Base-by-base conservation (phyloP, 1,139 yeast species). In the Kodamaea derodonti region DNA sequence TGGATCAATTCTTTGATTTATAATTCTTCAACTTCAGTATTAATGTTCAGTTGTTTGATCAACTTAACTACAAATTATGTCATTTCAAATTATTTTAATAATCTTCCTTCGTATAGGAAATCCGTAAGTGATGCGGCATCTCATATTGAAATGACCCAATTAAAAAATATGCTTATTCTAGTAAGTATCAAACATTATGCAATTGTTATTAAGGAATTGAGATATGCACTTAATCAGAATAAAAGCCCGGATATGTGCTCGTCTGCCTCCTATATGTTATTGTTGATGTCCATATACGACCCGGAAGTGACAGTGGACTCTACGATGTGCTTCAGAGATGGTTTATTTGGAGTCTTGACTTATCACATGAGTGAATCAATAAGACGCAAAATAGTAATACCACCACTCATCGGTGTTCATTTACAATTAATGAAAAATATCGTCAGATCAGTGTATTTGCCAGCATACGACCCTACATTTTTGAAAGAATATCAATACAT, bases 291-390 rank as follows among this genome's bases (percentile, higher is more conserved):
- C 9, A 59, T 67, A 14, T 69, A 69, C 42, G 74, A 69, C 38
- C 73, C 73, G 0, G 72, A 65, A 41, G 72, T 70, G 4, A 65
- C 71, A 0, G 44, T 59, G n/a, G 47, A 60, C 40, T 64, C 72
- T 24, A 55, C 60, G 14, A 53, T 51, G 29, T 68, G 75, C 39
- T 69, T 67, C 40, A 50, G 71, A 25, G 71, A 68, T 40, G 75
- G 75, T 1, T 49, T 68, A 30, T 64, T 68, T 39, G 54, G 67
- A 24, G 60, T 67, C 16, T 58, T 68, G 41, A 49, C 56, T 14
- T 58, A 62, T 46, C 53, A 62, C 37, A 40, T 58, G 27, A 51
- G 55, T 29, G 34, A 51, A 8, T 49, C 60, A 4, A 42, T 47
- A 18, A 55, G 54, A 31, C 47, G 41, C 24, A 32, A 33, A 3